Base-by-base conservation (phyloP, 225 moss, liverwort and hornwort genomes). In the Marchantia polymorpha region DNA sequence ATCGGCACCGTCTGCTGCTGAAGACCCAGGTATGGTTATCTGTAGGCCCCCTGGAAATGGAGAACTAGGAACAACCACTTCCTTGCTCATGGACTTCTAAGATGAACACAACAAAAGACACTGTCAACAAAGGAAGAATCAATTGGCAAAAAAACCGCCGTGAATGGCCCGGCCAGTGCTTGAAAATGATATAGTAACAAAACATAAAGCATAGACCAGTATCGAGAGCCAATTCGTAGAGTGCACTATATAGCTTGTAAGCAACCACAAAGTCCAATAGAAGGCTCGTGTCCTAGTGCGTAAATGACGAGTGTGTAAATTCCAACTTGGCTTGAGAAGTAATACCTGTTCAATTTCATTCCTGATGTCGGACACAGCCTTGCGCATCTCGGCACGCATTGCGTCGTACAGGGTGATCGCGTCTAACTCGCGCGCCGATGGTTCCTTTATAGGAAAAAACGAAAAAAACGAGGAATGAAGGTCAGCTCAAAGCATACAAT, bases 331-430 rank as follows among this genome's bases (percentile, higher is more conserved):
- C 39, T 39, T 39, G 39, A 39, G 5, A 39, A 39, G 20, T 27
- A 0, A 9, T 50, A 85, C 86, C 88, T 89, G 86, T 68, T 84
- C 89, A 53, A 89, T 74, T 74, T 89, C 89, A 71, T 49, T 81
- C 76, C 84, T 82, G 50, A 89, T 82, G 65, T 89, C 86, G 50
- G 79, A 81, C 26, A 89, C 89, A 65, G 84, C 89, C 73, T 81
- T 84, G 29, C 84, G 79, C 86, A 89, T 84, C 76, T 89, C 89
- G 15, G 80, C 80, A 46, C 89, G 89, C 89, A 89, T 89, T 9
- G 86, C 89, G 78, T 89, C 86, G 59, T 89, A 89, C 1, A 89
- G 54, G 46, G 74, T 82, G 50, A 86, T 81, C 13, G 86, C 83
- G 64, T 89, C 89, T 68, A 84, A 69, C 61, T 89, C 86, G 47